Evolutionary conservation across 441 rosid genomes (phyloP), one percentile per base, ranked within the genome.

Genomic region (Gossypium davidsonii): DNA sequence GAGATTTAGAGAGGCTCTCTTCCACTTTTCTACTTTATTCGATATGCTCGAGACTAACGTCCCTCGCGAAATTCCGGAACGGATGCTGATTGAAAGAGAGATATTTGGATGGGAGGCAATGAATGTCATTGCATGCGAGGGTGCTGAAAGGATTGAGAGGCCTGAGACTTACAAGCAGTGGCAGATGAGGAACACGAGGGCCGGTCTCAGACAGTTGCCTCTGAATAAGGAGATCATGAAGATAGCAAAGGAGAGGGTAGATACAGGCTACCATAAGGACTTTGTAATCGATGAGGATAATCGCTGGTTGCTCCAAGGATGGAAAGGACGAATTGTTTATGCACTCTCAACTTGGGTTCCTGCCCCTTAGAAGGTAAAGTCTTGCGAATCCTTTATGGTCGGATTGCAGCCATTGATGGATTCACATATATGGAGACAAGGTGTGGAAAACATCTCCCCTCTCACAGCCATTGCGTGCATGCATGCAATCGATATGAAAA

Each of bases 41-140:
- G 88, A 85, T 52, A 70, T 74, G 78, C 82, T 85, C 7, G 84
- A 85, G 69, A 78, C 78, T 0, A 85, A 51, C 17, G 68, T 83
- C 51, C 88, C 88, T 18, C 75, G 80, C 10, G 88, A 85, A 9
- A 77, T 69, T 79, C 80, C 80, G 1, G 88, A 85, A 79, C 74
- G 86, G 69, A 85, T 65, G 80, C 72, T 83, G 79, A 67, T 85
- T 5, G 88, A 85, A 79, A 79, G 75, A 17, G 83, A 76, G 78
- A 53, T 85, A n/a, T 73, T 77, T 17, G 85, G 84, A 2, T 63
- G 85, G 72, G 81, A 77, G 60, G 88, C 84, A 14, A 85, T 77
- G 81, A 85, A 85, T 78, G 85, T 76, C 75, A 80, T 84, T 20
- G 88, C 88, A 31, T 82, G 88, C 26, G 88, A 85, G 73, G 88